phyloP scores from a whole-genome alignment of 179 eudicot species.

The Gypsophila paniculata region DNA sequence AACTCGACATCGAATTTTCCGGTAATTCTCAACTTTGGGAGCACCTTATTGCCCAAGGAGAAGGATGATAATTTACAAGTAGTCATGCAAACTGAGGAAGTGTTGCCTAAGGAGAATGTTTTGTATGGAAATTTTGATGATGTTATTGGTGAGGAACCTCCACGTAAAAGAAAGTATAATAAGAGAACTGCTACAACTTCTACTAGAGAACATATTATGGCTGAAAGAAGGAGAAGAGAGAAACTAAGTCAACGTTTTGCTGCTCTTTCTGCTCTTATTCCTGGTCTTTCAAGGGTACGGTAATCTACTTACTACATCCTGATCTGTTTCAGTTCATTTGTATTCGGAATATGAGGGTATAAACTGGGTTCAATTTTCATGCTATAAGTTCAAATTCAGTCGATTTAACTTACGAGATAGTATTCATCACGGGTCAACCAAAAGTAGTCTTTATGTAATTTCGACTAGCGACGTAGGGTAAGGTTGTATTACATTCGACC shows the following conservation, averaged over 20 bases:
- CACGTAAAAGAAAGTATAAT: constrained; percentile 12
- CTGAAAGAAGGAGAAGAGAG: constrained; percentile 23
- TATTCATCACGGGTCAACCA: too few relatives aligned
- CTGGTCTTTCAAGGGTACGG: constrained; percentile 19
- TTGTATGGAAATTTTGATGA: neutral
- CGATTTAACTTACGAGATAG: too few relatives aligned
- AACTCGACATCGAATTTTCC: constrained; percentile 3
- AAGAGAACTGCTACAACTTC: neutral
- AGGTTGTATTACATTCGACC: too few relatives aligned
- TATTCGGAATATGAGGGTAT: neutral
- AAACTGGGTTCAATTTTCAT: too few relatives aligned
- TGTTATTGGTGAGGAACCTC: constrained; percentile 7
- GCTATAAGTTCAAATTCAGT: too few relatives aligned
- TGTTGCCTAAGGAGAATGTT: neutral
- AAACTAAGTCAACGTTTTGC: constrained; percentile 9
- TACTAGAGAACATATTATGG: constrained; percentile 17
- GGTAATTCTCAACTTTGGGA: constrained; percentile 21
- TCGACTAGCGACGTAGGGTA: too few relatives aligned
- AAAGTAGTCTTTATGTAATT: too few relatives aligned
- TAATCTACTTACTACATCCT: constrained; percentile 1
- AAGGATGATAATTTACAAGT: neutral
- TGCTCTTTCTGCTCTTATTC: constrained; percentile 25
- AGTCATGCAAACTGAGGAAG: too few relatives aligned
- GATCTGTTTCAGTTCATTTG: neutral
- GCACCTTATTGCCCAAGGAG: constrained; percentile 10